Evolutionary conservation across 139 green algal species (phyloP), one percentile per base, ranked within the genome.

Genomic region (Astrephomene gubernaculifera): DNA sequence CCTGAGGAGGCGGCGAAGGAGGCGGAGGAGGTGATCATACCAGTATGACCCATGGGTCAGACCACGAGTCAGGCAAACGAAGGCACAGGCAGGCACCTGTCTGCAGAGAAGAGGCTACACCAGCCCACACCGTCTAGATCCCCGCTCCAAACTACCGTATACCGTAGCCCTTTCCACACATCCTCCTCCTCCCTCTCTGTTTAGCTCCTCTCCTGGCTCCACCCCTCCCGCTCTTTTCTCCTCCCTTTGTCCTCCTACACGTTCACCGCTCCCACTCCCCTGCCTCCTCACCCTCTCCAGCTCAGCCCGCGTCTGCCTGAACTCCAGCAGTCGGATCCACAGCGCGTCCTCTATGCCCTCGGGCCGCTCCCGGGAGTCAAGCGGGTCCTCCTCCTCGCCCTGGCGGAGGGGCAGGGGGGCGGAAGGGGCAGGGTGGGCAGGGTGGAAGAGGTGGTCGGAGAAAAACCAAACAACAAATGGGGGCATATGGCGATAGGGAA

Each of bases 301-400:
- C 8, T 65, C 75, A 19, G 74, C 63, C 27, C 76, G 54, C n/a
- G 82, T 65, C 21, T 88, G 54, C 6, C 86, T 53, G 57, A 87
- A 79, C 72, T 90, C 86, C 64, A 90, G 49, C 63, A 87, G 63
- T 52, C 86, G 79, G 41, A 85, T 36, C 86, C 86, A 90, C 65
- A 36, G 27, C 21, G 45, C 79, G 52, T 89, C 85, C 7, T 89
- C 85, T 41, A 89, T 43, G 2, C 85, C 85, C 60, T 89, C 85
- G 43, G 85, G 85, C 60, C 69, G 79, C 79, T 83, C 76, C 35
- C 22, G 17, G 29, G 76, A 83, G 39, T 63, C 29, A 38, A 83
- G 76, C 38, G 61, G 76, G 60, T 83, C 76, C 29, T 72, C 76
- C 29, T 83, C 76, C 39, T 72, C 76, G 0, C 54, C 36, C 27